Conservation (phyloP, 805 yeast species). For the Candida nitratophila region DNA sequence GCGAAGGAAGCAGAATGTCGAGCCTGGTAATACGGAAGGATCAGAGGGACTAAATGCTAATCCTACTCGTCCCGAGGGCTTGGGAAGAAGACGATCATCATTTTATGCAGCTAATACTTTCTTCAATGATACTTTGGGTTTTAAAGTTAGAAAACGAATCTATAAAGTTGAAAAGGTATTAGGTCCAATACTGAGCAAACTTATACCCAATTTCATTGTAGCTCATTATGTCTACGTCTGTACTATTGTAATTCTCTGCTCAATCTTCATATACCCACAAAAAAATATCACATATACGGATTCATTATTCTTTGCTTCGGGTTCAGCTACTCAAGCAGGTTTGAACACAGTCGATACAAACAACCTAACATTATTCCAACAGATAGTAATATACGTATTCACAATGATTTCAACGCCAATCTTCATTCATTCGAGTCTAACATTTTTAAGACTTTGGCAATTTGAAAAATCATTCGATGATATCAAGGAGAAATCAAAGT, state of each 20-base stretch:
- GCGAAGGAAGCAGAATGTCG: background rate
- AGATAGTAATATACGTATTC: slow-evolving; percentile 57
- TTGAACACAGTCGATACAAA: slow-evolving; percentile 73
- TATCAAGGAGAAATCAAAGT: slow-evolving; percentile 70
- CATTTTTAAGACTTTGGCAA: slow-evolving; percentile 78
- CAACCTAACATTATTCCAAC: slow-evolving; percentile 66
- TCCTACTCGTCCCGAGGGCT: background rate
- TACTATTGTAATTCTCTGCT: slow-evolving; percentile 51
- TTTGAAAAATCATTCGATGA: slow-evolving; percentile 82
- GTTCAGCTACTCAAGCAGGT: slow-evolving; percentile 89
- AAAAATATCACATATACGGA: slow-evolving; percentile 65
- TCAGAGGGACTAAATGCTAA: background rate
- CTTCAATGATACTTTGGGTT: slow-evolving; percentile 20
- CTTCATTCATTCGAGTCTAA: slow-evolving; percentile 72
- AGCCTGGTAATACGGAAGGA: background rate
- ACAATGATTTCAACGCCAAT: slow-evolving; percentile 78
- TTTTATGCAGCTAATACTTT: background rate
- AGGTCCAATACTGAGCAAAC: slow-evolving; percentile 33
- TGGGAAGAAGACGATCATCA: background rate
- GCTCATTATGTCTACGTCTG: slow-evolving; percentile 74
- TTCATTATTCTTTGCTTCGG: slow-evolving; percentile 66
- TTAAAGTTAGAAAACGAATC: slow-evolving; percentile 27
- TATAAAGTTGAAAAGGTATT: slow-evolving; percentile 28
- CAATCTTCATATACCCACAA: slow-evolving; percentile 74
- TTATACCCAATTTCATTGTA: slow-evolving; percentile 49